A percentile compares a stretch with the other conserved stretches of the same genome.
These are phyloP conservation scores for Emmonsiellopsis sp. DNA, from an alignment of 2,329 filamentous ascomycete species.

Conservation along the genomic window DNA sequence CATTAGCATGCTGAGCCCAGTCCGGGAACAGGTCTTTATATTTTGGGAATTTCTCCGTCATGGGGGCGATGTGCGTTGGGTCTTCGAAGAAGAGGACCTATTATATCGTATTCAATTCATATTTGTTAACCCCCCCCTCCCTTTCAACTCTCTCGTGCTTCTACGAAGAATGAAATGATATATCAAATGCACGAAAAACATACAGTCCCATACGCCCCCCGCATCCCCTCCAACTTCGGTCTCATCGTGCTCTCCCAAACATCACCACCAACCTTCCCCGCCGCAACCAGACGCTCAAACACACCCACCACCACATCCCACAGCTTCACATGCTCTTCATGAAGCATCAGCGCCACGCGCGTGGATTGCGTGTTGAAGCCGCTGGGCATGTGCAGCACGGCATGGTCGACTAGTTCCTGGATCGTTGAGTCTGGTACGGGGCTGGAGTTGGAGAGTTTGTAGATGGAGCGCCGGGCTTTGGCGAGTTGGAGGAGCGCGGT, in stretches of 20 bases:
- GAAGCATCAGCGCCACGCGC: slow-evolving; percentile 68
- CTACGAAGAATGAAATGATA: neutral
- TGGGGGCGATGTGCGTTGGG: slow-evolving; percentile 53
- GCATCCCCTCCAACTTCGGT: slow-evolving; percentile 51
- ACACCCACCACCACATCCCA: slow-evolving; percentile 65
- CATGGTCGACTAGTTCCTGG: slow-evolving; percentile 30
- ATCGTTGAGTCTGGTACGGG: slow-evolving; percentile 28
- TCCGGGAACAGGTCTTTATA: slow-evolving; percentile 72
- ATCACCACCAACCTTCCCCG: slow-evolving; percentile 38
- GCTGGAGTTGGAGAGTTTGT: slow-evolving; percentile 25
- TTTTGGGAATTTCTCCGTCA: slow-evolving; percentile 59
- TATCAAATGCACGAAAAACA: slow-evolving; percentile 21
- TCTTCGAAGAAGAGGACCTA: slow-evolving; percentile 78
- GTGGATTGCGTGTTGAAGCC: slow-evolving; percentile 86
- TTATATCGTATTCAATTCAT: neutral
- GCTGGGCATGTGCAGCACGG: slow-evolving; percentile 62
- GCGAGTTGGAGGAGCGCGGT: slow-evolving; percentile 22
- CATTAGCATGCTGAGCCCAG: slow-evolving; percentile 69
- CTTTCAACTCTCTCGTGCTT: neutral
- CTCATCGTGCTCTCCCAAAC: slow-evolving; percentile 44
- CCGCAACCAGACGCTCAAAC: slow-evolving; percentile 56
- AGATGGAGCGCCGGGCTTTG: slow-evolving; percentile 28
- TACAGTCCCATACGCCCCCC: slow-evolving; percentile 66
- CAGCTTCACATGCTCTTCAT: slow-evolving; percentile 75
- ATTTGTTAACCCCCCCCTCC: neutral